These are phyloP conservation scores for Fusarium sp. DNA, from an alignment of 2,329 filamentous ascomycete species.

Conservation along the genomic window DNA sequence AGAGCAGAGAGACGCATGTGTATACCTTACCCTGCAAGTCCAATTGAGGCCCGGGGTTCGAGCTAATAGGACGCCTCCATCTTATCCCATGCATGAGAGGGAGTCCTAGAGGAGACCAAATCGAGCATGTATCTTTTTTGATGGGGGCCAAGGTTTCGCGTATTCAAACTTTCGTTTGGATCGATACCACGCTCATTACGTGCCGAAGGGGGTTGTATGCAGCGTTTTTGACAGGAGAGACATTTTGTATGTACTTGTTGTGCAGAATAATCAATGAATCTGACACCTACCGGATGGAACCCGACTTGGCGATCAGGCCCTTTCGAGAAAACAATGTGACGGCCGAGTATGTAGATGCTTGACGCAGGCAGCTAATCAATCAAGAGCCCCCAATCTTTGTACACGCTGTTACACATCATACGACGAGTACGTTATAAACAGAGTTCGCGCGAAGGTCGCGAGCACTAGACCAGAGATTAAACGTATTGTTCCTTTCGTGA, in stretches of 20 bases:
- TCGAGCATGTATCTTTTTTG: not conserved
- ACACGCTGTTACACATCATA: not conserved
- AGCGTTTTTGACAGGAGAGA: not conserved
- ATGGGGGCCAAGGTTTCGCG: not conserved
- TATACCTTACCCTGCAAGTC: not conserved
- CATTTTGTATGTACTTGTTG: not conserved
- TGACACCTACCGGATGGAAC: not conserved
- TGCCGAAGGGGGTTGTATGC: not conserved
- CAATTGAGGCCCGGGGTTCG: not conserved
- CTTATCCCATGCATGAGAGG: not conserved
- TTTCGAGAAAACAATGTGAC: not conserved
- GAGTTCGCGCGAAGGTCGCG: not conserved
- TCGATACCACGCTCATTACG: not conserved
- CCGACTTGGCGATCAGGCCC: not conserved
- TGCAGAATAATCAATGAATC: not conserved
- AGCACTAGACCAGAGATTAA: not conserved
- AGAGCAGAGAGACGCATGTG: not conserved
- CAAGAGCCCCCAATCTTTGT: not conserved
- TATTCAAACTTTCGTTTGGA: not conserved
- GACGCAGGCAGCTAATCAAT: not conserved
- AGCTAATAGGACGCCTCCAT: not conserved
- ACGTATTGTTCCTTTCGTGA: not conserved
- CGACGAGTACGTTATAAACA: not conserved
- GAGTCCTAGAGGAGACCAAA: not conserved
- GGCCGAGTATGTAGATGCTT: not conserved